These are phyloP conservation scores for Balakata baccata DNA, from an alignment of 345 rosid species.

Conservation along the genomic window DNA sequence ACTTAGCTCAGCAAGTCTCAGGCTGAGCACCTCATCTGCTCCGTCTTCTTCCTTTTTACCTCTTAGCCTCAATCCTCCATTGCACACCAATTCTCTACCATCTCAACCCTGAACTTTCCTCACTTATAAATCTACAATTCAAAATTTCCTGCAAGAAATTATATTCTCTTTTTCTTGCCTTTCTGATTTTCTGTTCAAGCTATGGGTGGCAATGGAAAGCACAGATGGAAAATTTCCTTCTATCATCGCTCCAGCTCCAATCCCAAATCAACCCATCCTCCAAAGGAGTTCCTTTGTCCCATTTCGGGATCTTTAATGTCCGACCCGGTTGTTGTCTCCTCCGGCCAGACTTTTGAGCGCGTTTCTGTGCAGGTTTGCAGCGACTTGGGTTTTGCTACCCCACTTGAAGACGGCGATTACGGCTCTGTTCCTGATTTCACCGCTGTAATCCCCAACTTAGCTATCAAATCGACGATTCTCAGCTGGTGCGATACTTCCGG, in stretches of 20 bases:
- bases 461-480: slow-evolving; percentile 28
- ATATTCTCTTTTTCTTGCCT: not conserved
- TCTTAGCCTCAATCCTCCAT: not conserved
- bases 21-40: too few species aligned
- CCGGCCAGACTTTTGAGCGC: slow-evolving; percentile 43
- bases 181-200: not conserved
- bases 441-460: slow-evolving; percentile 26
- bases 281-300: slow-evolving; percentile 34
- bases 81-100: not conserved
- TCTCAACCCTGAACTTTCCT: not conserved
- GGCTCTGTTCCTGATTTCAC: slow-evolving; percentile 25
- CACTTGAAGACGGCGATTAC: slow-evolving; percentile 10
- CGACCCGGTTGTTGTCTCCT: slow-evolving; percentile 40
- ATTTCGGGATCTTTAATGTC: slow-evolving; percentile 34
- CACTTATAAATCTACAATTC: not conserved
- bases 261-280: slow-evolving; percentile 18
- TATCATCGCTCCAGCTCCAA: slow-evolving; percentile 26
- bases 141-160: too few species aligned
- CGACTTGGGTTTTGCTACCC: slow-evolving; percentile 23
- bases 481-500: slow-evolving; percentile 29
- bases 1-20: not conserved
- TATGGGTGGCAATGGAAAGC: slow-evolving; percentile 65
- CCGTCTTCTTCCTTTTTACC: not conserved
- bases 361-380: slow-evolving; percentile 33
- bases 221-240: slow-evolving; percentile 63